Evolutionary conservation across 805 yeast species (phyloP).

Genomic region (Candida arabinofermentans): DNA sequence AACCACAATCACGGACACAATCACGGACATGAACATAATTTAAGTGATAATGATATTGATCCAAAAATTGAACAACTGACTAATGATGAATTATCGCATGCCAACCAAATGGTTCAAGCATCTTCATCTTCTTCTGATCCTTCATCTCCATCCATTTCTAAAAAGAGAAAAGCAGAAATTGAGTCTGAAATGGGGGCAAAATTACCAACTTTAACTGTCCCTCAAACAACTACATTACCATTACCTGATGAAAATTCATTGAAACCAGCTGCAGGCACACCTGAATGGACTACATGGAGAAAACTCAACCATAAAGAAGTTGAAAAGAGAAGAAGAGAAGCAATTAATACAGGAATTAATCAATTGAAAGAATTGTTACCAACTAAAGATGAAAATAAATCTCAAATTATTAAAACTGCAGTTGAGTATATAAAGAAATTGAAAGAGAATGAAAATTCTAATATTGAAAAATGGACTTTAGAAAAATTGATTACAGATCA

Average conservation of each 20-base stretch:
- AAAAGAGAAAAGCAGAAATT: constrained; percentile 1
- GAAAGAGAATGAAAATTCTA: constrained; percentile 84
- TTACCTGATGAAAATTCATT: constrained; percentile 12
- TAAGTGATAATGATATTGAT: background rate
- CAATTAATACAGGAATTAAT: constrained; percentile 81
- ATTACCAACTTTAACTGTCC: constrained; percentile 22
- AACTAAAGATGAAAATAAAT: constrained; percentile 81
- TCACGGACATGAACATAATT: no score
- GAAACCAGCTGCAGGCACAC: constrained; percentile 69
- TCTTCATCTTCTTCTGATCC: background rate
- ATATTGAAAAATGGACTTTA: constrained; percentile 91
- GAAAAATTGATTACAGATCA: constrained; percentile 92
- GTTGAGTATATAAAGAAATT: constrained; percentile 87
- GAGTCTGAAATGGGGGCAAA: constrained; percentile 1
- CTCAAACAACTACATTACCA: constrained; percentile 17
- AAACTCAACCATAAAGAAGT: constrained; percentile 94
- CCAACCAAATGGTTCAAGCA: background rate
- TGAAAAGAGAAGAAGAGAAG: constrained; percentile 87
- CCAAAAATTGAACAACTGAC: background rate
- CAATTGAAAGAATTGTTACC: constrained; percentile 77
- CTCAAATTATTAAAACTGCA: constrained; percentile 83
- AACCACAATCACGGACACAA: background rate
- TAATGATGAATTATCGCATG: background rate
- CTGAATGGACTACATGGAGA: constrained; percentile 80
- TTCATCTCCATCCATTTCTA: background rate